Evolutionary conservation across 148 eudicot species (phyloP), one percentile per base, ranked within the genome.

Genomic region (Rhododendron kiyosumense): DNA sequence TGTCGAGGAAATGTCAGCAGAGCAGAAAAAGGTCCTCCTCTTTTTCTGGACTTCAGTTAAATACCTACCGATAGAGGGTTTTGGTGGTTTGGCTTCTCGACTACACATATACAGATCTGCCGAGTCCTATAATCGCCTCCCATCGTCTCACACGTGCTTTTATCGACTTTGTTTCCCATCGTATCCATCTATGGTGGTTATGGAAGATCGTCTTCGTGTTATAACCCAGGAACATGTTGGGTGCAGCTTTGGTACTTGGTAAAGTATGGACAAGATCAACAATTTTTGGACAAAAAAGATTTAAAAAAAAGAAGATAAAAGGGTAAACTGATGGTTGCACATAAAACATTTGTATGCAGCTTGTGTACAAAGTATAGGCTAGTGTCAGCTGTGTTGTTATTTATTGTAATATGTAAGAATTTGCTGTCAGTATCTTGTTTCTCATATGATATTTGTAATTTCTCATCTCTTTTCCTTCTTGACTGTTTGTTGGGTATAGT

Each of bases 21-120:
- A 92, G 87, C 95, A 95, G 89, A 95, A 86, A 89, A 94, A 80
- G 84, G 89, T 89, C 22, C 96, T 96, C 82, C 99, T 96, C 79
- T 95, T 94, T 94, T 96, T 96, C 84, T 96, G 99, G 99, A 96
- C 99, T 67, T 94, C 98, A 43, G 78, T 96, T 46, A 96, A 95
- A 84, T 91, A 93, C 86, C 91, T 96, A 78, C 97, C 99, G 0
- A 85, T 93, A 10, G 97, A 95, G 82, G 98, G 99, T 22, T 96
- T 96, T 78, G 81, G 95, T 78, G 99, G 99, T 61, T 86, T 96
- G 89, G 88, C 96, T 82, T 91, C 97, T 71, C 91, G 91, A 43
- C 90, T 96, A 67, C 89, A 59, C 90, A 90, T 95, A 73, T 92
- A 93, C 87, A 94, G 89, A 83, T 85, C 93, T 54, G 46, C 81